A percentile compares a stretch with the other conserved stretches of the same genome.
Conservation (phyloP, 106 monocot genomes). For the Ottelia alismoides region DNA sequence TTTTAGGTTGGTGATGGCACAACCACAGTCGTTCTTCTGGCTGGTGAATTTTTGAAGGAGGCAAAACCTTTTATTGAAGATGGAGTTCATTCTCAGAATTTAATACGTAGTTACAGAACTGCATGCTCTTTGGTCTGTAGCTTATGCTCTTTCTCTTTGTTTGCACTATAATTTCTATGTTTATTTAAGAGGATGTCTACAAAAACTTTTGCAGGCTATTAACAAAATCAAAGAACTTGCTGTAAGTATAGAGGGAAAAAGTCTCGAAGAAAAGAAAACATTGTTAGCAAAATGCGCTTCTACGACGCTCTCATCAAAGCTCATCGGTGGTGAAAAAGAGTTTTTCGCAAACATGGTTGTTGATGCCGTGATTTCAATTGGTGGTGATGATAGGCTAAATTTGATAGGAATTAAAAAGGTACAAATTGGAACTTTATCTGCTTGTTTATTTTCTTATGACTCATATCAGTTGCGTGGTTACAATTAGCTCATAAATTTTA, state of each 20-base stretch:
- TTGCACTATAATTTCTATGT: background rate
- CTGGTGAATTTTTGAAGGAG: conserved; percentile 92
- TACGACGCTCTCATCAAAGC: conserved; percentile 92
- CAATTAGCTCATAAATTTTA: no score
- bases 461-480: no score
- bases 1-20: conserved; percentile 98
- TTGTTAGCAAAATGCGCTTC: conserved; percentile 88
- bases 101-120: conserved; percentile 85
- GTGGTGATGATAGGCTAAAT: conserved; percentile 85
- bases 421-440: no score
- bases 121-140: conserved; percentile 55
- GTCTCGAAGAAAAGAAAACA: conserved; percentile 86
- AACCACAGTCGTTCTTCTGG: conserved; percentile 95
- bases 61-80: conserved; percentile 96
- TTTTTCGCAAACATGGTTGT: conserved; percentile 97
- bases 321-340: conserved; percentile 98
- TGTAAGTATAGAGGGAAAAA: conserved; percentile 95
- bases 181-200: background rate
- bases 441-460: no score
- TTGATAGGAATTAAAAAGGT: conserved; percentile 95
- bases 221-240: conserved; percentile 78
- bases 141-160: background rate
- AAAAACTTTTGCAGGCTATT: conserved; percentile 43
- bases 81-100: conserved; percentile 91
- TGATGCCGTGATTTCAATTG: conserved; percentile 92